These are phyloP conservation scores for Termitomyces titanicus DNA, from an alignment of 768 basidiomycete genomes.

Conservation along the genomic window DNA sequence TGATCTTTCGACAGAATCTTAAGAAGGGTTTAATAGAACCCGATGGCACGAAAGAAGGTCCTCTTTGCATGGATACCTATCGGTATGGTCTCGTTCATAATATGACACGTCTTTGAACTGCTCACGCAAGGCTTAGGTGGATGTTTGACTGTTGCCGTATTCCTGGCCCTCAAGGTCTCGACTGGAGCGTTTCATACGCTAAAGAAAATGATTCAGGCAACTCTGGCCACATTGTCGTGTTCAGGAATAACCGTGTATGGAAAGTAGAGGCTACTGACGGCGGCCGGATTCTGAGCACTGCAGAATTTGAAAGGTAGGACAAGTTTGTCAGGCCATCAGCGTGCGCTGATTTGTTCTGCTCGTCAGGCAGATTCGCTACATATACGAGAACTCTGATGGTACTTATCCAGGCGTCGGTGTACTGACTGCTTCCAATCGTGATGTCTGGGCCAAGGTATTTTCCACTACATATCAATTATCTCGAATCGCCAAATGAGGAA, in stretches of 20 bases:
- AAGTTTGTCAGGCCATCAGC: neutral
- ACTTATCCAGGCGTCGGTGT: conserved; percentile 75
- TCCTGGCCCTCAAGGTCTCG: conserved; percentile 67
- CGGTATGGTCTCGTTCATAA: conserved; percentile 40
- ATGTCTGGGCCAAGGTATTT: conserved; percentile 82
- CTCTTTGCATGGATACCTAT: conserved; percentile 86
- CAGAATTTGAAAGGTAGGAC: conserved; percentile 60
- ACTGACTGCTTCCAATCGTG: conserved; percentile 75
- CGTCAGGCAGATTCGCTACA: conserved; percentile 66
- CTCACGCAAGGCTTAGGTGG: conserved; percentile 49
- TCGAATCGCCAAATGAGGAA: neutral
- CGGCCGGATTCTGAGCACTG: conserved; percentile 57
- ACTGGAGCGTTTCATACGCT: conserved; percentile 75
- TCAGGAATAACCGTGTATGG: conserved; percentile 86
- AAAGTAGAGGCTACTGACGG: conserved; percentile 61
- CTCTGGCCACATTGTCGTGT: conserved; percentile 77
- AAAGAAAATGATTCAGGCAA: conserved; percentile 51
- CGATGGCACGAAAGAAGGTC: conserved; percentile 64
- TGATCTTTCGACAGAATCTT: conserved; percentile 70
- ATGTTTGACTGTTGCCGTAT: conserved; percentile 91
- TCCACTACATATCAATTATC: neutral
- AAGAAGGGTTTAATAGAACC: conserved; percentile 63
- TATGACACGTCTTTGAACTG: neutral
- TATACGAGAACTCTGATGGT: conserved; percentile 59
- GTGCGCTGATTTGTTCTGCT: neutral